These are phyloP conservation scores for Cystobasidium onofrii DNA, from an alignment of 768 basidiomycete species.

Conservation along the genomic window DNA sequence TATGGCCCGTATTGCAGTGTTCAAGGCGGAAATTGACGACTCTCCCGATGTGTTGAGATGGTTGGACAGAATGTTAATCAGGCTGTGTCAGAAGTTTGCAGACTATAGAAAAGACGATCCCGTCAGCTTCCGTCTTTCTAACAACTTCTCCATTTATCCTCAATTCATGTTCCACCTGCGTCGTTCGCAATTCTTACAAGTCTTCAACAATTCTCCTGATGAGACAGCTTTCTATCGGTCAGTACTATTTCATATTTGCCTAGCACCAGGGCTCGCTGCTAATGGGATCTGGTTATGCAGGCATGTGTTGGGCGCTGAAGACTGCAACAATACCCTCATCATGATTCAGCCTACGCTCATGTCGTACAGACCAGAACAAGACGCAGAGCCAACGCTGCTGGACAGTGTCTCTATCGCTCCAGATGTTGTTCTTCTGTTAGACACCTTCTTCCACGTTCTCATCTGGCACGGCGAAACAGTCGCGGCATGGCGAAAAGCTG, in stretches of 20 bases:
- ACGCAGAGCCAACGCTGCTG: slow-evolving; percentile 85
- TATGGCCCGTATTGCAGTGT: slow-evolving; percentile 97
- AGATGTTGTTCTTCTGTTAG: slow-evolving; percentile 89
- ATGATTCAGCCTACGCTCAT: slow-evolving; percentile 99
- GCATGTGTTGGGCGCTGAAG: slow-evolving; percentile 89
- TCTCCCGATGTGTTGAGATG: slow-evolving; percentile 91
- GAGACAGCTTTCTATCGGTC: slow-evolving; percentile 97
- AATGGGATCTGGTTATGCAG: slow-evolving; percentile 48
- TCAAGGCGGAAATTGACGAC: slow-evolving; percentile 98
- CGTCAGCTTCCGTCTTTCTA: slow-evolving; percentile 77
- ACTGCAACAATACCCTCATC: slow-evolving; percentile 97
- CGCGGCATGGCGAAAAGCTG: slow-evolving; percentile 95
- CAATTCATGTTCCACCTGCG: slow-evolving; percentile 99
- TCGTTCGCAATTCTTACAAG: slow-evolving; percentile 94
- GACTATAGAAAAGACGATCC: slow-evolving; percentile 98
- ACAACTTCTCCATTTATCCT: slow-evolving; percentile 98
- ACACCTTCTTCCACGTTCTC: slow-evolving; percentile 99
- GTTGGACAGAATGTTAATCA: slow-evolving; percentile 97
- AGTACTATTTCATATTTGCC: slow-evolving; percentile 39
- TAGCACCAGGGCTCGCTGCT: background rate
- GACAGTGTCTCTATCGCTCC: slow-evolving; percentile 97
- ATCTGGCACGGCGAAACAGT: slow-evolving; percentile 98
- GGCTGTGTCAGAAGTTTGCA: slow-evolving; percentile 97
- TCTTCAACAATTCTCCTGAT: slow-evolving; percentile 99
- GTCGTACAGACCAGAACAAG: slow-evolving; percentile 90